Conservation (phyloP, 2,329 filamentous ascomycete species). For the Ampelomyces quisqualis region DNA sequence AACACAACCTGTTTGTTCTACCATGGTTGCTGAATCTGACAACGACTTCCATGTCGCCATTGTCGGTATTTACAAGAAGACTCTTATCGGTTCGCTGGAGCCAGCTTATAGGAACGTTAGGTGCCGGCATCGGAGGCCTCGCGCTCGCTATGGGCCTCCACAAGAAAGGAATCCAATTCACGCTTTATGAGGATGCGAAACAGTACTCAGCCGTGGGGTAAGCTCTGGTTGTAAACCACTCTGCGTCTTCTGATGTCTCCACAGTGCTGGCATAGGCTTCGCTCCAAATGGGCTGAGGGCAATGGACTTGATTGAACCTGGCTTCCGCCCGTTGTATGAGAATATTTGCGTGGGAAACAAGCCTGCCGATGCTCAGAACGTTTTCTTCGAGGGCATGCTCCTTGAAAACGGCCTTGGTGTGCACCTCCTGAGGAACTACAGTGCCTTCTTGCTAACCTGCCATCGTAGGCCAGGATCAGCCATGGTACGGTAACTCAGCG, state of each 20-base stretch:
- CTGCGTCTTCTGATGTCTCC: neutral
- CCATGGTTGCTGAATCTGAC: neutral
- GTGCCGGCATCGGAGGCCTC: slow-evolving; percentile 28
- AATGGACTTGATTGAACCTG: slow-evolving; percentile 46
- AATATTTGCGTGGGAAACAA: slow-evolving; percentile 44
- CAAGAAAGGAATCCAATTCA: slow-evolving; percentile 20
- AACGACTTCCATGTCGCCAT: neutral
- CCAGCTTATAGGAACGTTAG: neutral
- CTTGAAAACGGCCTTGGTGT: slow-evolving; percentile 45
- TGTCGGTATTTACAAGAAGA: neutral
- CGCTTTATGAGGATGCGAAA: slow-evolving; percentile 26
- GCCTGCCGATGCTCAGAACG: slow-evolving; percentile 40
- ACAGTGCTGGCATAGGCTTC: slow-evolving; percentile 27
- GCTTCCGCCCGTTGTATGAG: slow-evolving; percentile 44
- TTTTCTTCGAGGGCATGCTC: slow-evolving; percentile 46
- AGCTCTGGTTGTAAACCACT: neutral
- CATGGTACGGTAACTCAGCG: slow-evolving; percentile 9
- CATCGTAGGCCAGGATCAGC: slow-evolving; percentile 5
- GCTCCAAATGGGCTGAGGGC: slow-evolving; percentile 47
- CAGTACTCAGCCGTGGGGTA: slow-evolving; percentile 20
- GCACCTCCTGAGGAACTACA: neutral
- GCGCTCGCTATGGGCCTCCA: slow-evolving; percentile 24
- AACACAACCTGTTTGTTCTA: too few species aligned
- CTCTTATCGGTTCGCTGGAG: neutral
- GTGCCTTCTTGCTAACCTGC: neutral